Evolutionary conservation across 176 grass and related monocot species (phyloP), one percentile per base, ranked within the genome.

Genomic region (Calamus simplicifolius): DNA sequence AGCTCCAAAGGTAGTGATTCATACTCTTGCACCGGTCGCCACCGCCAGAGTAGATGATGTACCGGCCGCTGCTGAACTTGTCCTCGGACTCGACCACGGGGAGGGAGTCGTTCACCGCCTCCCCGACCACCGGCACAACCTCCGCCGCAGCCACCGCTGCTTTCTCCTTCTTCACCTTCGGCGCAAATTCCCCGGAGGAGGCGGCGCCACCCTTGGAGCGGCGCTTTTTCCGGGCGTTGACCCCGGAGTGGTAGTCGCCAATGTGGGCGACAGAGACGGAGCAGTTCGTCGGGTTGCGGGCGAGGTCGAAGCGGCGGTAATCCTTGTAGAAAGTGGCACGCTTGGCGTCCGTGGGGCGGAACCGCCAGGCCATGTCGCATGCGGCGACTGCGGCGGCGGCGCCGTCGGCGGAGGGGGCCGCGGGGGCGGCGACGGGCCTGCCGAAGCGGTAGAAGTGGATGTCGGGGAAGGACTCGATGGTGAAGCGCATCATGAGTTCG

Each of bases 11-110:
- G 17, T 56, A 68, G 28, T 68, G 65, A 14, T 68, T 68, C 51
- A 68, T 68, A 29, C 65, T 68, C 65, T 68, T 68, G 52, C 65
- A 68, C 28, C 29, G 65, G 29, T 68, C 65, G 18, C 65, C 65
- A 10, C 65, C 65, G 29, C 65, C 65, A 13, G 4, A 12, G 29
- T 68, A 68, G 18, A 68, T 52, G 29, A 68, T 51, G 27, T 56
- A 68, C 65, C 52, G 54, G 28, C 65, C 65, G 5, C 28, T 18
- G 52, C 52, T 56, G 65, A 68, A 68, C 13, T 28, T 43, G 12
- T 52, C 35, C 29, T 68, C 65, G 7, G 65, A 68, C 51, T 68
- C 65, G 2, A 68, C 35, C 18, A 56, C 65, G 18, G 65, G 65
- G 29, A 68, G 52, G 18, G 28, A 23, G 27, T 68, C 65, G n/a